Conservation (phyloP, 1,284 basidiomycete genomes). For the Meripilus lineatus region DNA sequence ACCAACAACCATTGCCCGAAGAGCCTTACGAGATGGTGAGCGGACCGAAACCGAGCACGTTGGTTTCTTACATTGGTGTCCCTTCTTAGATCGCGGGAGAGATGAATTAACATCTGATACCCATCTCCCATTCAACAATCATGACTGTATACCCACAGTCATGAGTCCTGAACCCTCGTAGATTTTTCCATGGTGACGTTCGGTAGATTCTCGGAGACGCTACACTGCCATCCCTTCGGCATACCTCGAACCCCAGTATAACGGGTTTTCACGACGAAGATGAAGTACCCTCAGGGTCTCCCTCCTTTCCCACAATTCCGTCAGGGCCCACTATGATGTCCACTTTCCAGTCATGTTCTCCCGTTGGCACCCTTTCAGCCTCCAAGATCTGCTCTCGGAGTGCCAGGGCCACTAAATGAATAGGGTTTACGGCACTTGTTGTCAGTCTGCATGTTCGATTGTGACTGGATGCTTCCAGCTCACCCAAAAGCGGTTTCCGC, state of each 20-base stretch:
- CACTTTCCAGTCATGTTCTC: constrained; percentile 61
- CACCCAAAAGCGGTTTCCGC: constrained; percentile 47
- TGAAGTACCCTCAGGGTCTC: too few relatives aligned
- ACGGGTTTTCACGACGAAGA: too few relatives aligned
- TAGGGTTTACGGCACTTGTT: constrained; percentile 3
- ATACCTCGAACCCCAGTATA: too few relatives aligned
- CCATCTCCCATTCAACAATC: neutral
- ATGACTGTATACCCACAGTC: too few relatives aligned
- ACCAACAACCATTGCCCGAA: constrained; percentile 18
- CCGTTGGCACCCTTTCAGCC: constrained; percentile 48
- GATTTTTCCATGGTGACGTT: neutral
- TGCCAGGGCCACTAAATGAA: constrained; percentile 51
- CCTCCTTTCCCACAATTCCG: constrained; percentile 18
- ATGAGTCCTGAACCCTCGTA: too few relatives aligned
- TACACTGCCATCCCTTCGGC: too few relatives aligned
- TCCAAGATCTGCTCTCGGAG: constrained; percentile 63
- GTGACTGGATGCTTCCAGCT: constrained; percentile 13
- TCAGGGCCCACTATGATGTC: constrained; percentile 61
- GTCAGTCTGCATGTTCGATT: neutral
- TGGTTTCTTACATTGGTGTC: constrained; percentile 10
- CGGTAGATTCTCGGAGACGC: too few relatives aligned
- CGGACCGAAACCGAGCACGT: constrained; percentile 3
- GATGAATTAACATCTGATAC: constrained; percentile 13
- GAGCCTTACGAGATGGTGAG: constrained; percentile 29
- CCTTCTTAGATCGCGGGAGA: constrained; percentile 18